phyloP scores from a whole-genome alignment of 441 rosid genomes.

The Melastoma candidum region DNA sequence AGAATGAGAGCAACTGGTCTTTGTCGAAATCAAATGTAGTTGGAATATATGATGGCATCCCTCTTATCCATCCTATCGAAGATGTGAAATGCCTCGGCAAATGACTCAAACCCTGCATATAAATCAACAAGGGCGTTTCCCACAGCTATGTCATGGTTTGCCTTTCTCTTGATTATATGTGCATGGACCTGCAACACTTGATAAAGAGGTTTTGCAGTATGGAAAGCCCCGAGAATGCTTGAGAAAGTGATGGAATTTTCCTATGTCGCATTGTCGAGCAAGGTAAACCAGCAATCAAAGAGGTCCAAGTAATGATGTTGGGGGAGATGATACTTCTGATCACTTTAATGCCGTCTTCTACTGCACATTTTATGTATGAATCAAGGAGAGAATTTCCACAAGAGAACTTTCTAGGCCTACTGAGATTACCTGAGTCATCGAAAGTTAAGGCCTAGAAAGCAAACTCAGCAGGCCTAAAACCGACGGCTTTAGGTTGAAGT shows the following conservation, averaged over 20 bases:
- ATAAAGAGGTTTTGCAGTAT: constrained; percentile 16
- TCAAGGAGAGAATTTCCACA: constrained; percentile 40
- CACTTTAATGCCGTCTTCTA: constrained; percentile 31
- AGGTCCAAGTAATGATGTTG: constrained; percentile 62
- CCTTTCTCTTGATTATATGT: constrained; percentile 29
- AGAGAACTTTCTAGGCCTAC: constrained; percentile 28
- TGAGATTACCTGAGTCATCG: constrained; percentile 19
- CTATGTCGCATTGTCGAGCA: constrained; percentile 37
- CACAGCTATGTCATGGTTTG: constrained; percentile 22
- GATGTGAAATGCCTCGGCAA: constrained; percentile 38
- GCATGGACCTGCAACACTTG: constrained; percentile 40
- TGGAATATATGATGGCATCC: constrained; percentile 25
- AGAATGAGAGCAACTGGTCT: too few relatives aligned
- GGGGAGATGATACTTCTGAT: constrained; percentile 36
- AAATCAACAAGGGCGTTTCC: constrained; percentile 57
- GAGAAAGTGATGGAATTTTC: constrained; percentile 49
- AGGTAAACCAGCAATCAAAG: constrained; percentile 48
- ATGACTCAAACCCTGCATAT: constrained; percentile 38
- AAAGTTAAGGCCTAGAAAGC: too few relatives aligned
- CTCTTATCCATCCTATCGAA: constrained; percentile 31
- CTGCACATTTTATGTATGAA: constrained; percentile 38
- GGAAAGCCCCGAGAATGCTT: constrained; percentile 36
- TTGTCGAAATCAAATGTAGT: too few relatives aligned
- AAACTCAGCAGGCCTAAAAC: background rate
- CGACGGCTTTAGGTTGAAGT: constrained; percentile 18